These are phyloP conservation scores for Fusarium sp. DNA, from an alignment of 2,329 filamentous ascomycete species.

Conservation along the genomic window DNA sequence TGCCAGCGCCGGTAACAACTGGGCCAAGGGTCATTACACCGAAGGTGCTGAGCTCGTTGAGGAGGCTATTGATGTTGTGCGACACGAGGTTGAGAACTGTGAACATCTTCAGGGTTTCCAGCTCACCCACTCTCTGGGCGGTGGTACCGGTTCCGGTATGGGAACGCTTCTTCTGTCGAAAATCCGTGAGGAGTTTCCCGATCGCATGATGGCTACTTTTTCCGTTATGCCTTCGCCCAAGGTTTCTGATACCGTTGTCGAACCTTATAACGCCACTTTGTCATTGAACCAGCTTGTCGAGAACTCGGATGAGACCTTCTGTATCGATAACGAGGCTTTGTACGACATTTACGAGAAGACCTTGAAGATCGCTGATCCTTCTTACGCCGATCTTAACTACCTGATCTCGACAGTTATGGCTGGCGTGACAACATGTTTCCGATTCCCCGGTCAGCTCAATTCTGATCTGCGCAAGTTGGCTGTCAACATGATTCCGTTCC, in stretches of 20 bases:
- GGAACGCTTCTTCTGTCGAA: constrained; percentile 99
- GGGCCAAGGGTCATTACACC: constrained; percentile 99
- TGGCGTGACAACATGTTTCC: constrained; percentile 96
- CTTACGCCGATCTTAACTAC: constrained; percentile 99
- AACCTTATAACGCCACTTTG: constrained; percentile 99
- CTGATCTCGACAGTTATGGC: constrained; percentile 99
- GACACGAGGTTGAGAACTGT: constrained; percentile 97
- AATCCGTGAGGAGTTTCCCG: constrained; percentile 99
- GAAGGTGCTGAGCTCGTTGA: constrained; percentile 99
- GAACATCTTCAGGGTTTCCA: constrained; percentile 99
- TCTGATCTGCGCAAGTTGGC: constrained; percentile 99
- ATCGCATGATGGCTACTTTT: constrained; percentile 99
- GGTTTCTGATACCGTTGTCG: constrained; percentile 99
- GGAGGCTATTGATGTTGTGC: constrained; percentile 96
- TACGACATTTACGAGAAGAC: constrained; percentile 99
- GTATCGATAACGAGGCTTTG: constrained; percentile 99
- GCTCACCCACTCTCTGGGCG: constrained; percentile 99
- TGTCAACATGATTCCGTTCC: constrained; percentile 99
- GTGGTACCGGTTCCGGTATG: constrained; percentile 99
- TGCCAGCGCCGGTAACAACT: constrained; percentile 99
- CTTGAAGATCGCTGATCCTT: constrained; percentile 97
- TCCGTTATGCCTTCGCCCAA: constrained; percentile 98
- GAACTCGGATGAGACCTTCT: constrained; percentile 99
- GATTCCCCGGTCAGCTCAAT: constrained; percentile 99
- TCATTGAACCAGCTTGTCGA: constrained; percentile 99